Evolutionary conservation across 2,329 filamentous ascomycete species (phyloP).

Genomic region (Shiraia sp.): DNA sequence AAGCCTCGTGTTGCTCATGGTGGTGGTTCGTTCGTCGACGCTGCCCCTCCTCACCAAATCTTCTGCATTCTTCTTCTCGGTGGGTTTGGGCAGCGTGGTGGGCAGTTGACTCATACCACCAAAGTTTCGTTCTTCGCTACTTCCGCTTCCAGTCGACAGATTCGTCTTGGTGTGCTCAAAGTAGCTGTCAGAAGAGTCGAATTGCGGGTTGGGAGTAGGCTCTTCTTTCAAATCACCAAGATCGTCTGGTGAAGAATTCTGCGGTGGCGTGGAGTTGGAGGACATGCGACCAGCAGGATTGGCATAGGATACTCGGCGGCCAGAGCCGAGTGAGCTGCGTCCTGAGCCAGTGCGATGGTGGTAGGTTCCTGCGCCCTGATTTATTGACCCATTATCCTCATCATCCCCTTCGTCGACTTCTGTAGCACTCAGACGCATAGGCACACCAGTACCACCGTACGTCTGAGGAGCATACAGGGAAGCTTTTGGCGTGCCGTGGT

Average conservation of each 20-base stretch:
- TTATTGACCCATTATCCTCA: slow-evolving; percentile 63
- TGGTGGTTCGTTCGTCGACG: slow-evolving; percentile 80
- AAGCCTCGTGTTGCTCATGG: slow-evolving; percentile 68
- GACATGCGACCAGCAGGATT: slow-evolving; percentile 52
- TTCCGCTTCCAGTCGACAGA: slow-evolving; percentile 48
- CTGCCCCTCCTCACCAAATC: slow-evolving; percentile 77
- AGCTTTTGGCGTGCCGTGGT: slow-evolving; percentile 79
- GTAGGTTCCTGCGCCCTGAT: slow-evolving; percentile 44
- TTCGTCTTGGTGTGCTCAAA: slow-evolving; percentile 49
- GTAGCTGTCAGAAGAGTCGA: slow-evolving; percentile 45
- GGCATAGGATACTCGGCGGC: slow-evolving; percentile 42
- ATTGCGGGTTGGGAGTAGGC: slow-evolving; percentile 51
- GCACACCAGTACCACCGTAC: slow-evolving; percentile 76
- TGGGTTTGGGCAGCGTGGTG: slow-evolving; percentile 46
- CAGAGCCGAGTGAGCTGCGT: slow-evolving; percentile 64
- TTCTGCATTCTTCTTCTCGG: slow-evolving; percentile 63
- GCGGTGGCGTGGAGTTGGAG: slow-evolving; percentile 60
- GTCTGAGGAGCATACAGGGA: slow-evolving; percentile 81
- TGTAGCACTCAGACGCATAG: slow-evolving; percentile 88
- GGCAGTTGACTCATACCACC: slow-evolving; percentile 59
- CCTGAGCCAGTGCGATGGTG: slow-evolving; percentile 76
- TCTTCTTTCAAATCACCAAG: slow-evolving; percentile 48
- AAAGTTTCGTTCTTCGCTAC: slow-evolving; percentile 54
- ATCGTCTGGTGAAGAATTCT: slow-evolving; percentile 39
- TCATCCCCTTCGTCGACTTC: slow-evolving; percentile 90